Evolutionary conservation across 1,284 basidiomycete species (phyloP).

Genomic region (Trichosporon inkin): DNA sequence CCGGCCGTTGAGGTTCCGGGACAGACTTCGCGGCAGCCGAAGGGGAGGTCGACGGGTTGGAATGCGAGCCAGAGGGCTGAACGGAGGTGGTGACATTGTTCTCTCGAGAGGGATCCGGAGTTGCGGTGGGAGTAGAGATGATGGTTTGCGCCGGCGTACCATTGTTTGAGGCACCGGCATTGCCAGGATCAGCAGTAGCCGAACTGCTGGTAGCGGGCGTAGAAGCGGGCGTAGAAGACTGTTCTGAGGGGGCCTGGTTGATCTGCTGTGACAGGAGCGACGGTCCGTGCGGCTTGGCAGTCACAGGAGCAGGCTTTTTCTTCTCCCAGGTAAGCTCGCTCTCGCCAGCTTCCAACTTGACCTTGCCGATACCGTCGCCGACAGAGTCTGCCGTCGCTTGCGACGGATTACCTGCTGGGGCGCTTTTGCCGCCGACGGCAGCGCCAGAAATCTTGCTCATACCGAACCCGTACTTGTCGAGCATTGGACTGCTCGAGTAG

Average conservation of each 20-base stretch:
- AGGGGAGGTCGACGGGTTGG: conserved; percentile 23
- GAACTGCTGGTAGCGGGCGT: conserved; percentile 24
- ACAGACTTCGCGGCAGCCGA: conserved; percentile 2
- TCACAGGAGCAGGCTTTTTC: conserved; percentile 38
- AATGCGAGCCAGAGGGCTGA: conserved; percentile 31
- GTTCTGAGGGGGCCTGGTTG: conserved; percentile 52
- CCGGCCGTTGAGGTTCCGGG: conserved; percentile 2
- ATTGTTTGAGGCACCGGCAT: conserved; percentile 31
- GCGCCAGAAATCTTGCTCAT: conserved; percentile 65
- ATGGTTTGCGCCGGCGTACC: conserved; percentile 42
- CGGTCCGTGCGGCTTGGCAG: conserved; percentile 57
- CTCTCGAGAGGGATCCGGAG: conserved; percentile 48
- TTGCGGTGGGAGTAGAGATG: conserved; percentile 45
- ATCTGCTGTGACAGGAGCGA: conserved; percentile 74
- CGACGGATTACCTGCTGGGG: conserved; percentile 14
- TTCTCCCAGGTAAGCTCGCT: conserved; percentile 58
- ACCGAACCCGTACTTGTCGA: conserved; percentile 86
- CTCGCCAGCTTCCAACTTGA: conserved; percentile 57
- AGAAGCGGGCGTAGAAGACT: conserved; percentile 12
- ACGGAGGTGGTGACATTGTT: conserved; percentile 48
- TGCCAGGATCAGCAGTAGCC: conserved; percentile 16
- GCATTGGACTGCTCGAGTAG: conserved; percentile 70
- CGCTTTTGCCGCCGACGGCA: conserved; percentile 27
- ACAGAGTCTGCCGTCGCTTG: conserved; percentile 48
- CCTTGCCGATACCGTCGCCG: conserved; percentile 60